Evolutionary conservation across 2,329 filamentous ascomycete species (phyloP).

Genomic region (Aspergillaceae sp.): DNA sequence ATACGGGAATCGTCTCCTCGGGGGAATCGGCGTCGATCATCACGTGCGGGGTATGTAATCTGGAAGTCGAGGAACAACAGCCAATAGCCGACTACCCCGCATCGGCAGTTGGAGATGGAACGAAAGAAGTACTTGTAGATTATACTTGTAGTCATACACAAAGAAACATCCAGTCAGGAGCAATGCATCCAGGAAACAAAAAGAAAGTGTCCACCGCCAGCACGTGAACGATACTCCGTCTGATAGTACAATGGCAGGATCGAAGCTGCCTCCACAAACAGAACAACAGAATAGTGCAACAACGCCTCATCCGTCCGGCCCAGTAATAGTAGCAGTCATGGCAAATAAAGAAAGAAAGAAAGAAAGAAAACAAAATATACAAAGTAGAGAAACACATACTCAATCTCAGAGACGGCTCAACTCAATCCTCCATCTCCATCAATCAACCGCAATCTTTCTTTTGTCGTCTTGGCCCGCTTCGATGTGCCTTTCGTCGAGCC

Average conservation of each 20-base stretch:
- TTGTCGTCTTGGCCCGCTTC: conserved; percentile 54
- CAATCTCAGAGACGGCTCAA: conserved; percentile 2
- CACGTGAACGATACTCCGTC: no score
- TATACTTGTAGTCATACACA: conserved; percentile 1
- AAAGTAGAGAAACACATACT: conserved; percentile 3
- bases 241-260: not conserved
- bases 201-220: not conserved
- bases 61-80: no score
- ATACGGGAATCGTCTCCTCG: no score
- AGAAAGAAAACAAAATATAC: conserved; percentile 5
- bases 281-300: not conserved
- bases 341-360: not conserved
- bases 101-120: no score
- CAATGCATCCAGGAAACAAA: conserved; percentile 1
- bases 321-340: no score
- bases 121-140: not conserved
- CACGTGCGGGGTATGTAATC: no score
- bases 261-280: not conserved
- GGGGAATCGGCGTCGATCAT: no score
- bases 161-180: not conserved
- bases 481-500: conserved; percentile 48
- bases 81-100: no score
- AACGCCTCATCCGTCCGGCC: no score
- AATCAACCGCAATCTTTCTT: conserved; percentile 40
- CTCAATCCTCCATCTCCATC: conserved; percentile 36